Conservation (phyloP, 2,329 filamentous ascomycete genomes). For the Colletotrichum aenigma region DNA sequence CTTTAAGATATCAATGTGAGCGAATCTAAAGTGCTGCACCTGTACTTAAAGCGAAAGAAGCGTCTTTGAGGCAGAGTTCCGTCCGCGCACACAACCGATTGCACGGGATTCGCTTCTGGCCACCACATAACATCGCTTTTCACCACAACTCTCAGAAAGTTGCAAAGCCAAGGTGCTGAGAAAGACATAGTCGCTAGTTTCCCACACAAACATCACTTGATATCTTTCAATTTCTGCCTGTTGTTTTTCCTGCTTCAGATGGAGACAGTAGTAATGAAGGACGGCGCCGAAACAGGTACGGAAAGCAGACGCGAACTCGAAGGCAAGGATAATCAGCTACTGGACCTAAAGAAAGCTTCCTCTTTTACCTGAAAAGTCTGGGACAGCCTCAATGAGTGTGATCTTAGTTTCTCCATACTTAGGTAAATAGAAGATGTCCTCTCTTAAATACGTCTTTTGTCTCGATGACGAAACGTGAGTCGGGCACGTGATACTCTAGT, state of each 20-base stretch:
- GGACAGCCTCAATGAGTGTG: rapidly evolving
- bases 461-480: background rate
- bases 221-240: rapidly evolving
- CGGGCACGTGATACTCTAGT: background rate
- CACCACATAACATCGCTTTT: background rate
- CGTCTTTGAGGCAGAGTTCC: background rate
- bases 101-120: background rate
- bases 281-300: rapidly evolving
- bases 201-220: rapidly evolving
- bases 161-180: rapidly evolving
- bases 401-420: background rate
- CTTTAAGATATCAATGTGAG: rapidly evolving
- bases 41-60: background rate
- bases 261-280: background rate
- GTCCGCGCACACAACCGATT: background rate
- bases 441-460: background rate
- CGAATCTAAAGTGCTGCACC: rapidly evolving
- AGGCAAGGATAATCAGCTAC: background rate
- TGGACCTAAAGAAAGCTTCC: background rate
- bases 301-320: rapidly evolving
- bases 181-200: rapidly evolving
- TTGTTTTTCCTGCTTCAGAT: background rate
- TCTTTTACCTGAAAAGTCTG: rapidly evolving
- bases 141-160: background rate
- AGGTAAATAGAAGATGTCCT: rapidly evolving